Base-by-base conservation (phyloP, 306 rosid species). In the Trichosanthes cucumerina region DNA sequence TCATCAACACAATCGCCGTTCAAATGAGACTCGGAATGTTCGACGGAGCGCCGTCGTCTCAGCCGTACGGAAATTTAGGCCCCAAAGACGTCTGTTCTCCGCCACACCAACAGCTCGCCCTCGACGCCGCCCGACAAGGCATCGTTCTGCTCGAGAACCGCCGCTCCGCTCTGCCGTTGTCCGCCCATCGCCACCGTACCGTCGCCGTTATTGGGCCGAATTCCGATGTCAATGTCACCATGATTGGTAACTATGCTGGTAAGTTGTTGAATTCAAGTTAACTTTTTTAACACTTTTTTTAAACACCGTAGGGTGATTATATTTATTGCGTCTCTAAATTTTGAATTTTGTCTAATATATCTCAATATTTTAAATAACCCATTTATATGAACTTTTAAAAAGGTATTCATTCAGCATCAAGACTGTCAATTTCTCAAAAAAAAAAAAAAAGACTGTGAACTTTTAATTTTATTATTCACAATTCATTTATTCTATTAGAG, bases 21-120 rank as follows among this genome's bases (percentile, higher is more conserved):
- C 98, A 94, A 80, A 90, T 94, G 96, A 92, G 97, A 64, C 85
- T 94, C 9, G 98, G 97, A 3, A 92, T 94, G 96, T 90, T 94
- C 78, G 98, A 94, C 71, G 95, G 97, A 26, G 59, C 34, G 70
- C 88, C 89, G 43, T 81, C 90, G 0, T 72, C 81, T 26, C 91
- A 87, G 7, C 56, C 85, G 4, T 94, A 87, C 76, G 96, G 95
- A 0, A 80, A 80, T 1, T 80, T 92, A 63, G 96, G 98, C n/a
- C 91, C 98, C 9, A 84, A 24, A 23, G 91, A 94, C 36, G 98
- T 94, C 12, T 94, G 98, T 81, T 82, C 84, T 75, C 87, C 91
- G 0, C 86, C 92, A 24, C 90, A 90, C 79, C 93, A 89, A 79
- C 81, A 87, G 7, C 90, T 94, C 0, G 98, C 97, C 26, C 88